Base-by-base conservation (phyloP, 2,329 filamentous ascomycete genomes). In the Epichloe elymi region DNA sequence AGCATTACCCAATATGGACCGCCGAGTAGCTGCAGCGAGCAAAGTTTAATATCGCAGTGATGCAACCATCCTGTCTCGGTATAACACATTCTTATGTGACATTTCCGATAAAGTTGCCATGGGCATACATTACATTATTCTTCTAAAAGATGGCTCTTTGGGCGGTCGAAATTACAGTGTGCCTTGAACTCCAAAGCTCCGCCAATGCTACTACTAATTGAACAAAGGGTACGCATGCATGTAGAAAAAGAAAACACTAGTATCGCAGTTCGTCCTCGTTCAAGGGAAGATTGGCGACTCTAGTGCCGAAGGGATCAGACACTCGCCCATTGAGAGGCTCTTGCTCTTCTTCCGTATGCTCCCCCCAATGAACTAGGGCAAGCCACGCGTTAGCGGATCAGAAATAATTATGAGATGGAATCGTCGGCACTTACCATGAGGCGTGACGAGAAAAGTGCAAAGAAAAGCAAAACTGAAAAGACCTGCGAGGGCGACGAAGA, bases 401-500 rank as follows among this genome's bases (percentile, higher is more conserved):
- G n/a, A 3, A 10, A 3, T 15, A 7, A 2, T 15, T 10, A 41
- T 11, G 41, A 14, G 3, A 19, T n/a, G 36, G 12, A 12, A 10
- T 42, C 7, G 3, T 15, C 30, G 46, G 37, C 6, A 78, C 85
- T 70, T 71, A 94, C 89, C 74, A 71, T 86, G 74, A 3, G 89
- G 84, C 60, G 72, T 77, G 26, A 97, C 73, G 50, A 89, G 78
- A 65, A 83, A 84, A 60, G 81, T 86, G 50, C 80, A 74, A 2
- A 82, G 48, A 33, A 91, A 75, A 0, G 82, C 82, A 8, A 82
- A 23, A 1, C 70, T 76, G 63, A 95, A 95, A 0, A 86, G 72
- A 7, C 69, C 67, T 0, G 78, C 71, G 43, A 97, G 67, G 47
- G 86, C 79, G 8, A 94, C 79, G 64, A 96, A 96, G 0, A 95